These are phyloP conservation scores for Cercospora sp. DNA, from an alignment of 2,329 filamentous ascomycete genomes.

Conservation along the genomic window DNA sequence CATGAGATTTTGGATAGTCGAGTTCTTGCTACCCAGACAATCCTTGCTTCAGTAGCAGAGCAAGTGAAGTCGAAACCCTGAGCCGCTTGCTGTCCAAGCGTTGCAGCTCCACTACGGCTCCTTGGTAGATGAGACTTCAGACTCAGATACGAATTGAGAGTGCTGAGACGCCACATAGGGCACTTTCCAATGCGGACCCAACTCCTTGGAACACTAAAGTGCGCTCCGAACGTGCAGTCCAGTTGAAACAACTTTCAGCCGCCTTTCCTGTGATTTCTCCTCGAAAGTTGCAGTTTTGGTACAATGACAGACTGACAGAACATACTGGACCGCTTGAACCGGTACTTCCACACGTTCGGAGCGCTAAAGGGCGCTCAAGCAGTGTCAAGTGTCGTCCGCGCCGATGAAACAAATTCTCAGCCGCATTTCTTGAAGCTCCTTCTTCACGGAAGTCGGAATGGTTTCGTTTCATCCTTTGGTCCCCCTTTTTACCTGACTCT, in stretches of 20 bases:
- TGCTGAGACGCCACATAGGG: neutral
- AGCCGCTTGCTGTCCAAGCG: neutral
- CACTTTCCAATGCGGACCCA: neutral
- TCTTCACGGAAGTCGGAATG: neutral
- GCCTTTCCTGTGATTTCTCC: neutral
- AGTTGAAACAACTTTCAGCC: neutral
- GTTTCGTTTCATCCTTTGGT: neutral
- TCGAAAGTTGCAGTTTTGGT: neutral
- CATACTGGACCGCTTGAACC: neutral
- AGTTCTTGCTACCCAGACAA: neutral
- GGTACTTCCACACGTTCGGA: neutral
- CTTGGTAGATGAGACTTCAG: neutral
- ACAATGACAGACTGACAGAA: neutral
- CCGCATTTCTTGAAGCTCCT: neutral
- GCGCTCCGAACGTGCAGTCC: neutral
- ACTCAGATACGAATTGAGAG: neutral
- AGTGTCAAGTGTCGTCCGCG: neutral
- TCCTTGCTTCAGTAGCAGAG: neutral
- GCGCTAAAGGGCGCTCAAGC: neutral
- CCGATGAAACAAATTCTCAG: neutral
- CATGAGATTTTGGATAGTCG: neutral
- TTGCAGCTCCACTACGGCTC: neutral
- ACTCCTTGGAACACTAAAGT: neutral
- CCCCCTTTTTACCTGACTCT: neutral
- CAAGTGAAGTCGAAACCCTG: neutral